Evolutionary conservation across 768 basidiomycete genomes (phyloP), one percentile per base, ranked within the genome.

Genomic region (Hypsizygus marmoreus): DNA sequence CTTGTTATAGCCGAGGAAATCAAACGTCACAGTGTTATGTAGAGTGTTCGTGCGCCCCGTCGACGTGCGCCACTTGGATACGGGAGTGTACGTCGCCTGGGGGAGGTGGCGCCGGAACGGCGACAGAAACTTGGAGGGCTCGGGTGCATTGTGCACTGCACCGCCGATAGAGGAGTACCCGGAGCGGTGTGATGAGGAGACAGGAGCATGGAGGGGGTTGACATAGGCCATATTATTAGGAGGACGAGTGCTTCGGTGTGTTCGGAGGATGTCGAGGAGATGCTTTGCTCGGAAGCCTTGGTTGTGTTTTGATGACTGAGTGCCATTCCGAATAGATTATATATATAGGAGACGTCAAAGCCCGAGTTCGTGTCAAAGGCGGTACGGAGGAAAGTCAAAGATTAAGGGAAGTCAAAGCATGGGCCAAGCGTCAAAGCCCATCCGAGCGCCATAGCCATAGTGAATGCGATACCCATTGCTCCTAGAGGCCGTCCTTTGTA

Each of bases 131-230:
- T 33, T 34, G 55, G 50, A 51, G 48, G 24, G 33, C 4, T 37
- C 24, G 9, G 38, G 31, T 13, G 22, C 10, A 29, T 23, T 44
- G 41, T 56, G 32, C 44, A 63, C 28, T n/a, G 64, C 64, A 2
- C 47, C 55, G 1, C 37, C 48, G 38, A 70, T 51, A 49, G 57
- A 28, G 51, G 56, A 43, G 40, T 64, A 71, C 50, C 34, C 50
- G 34, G 45, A 67, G 32, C 44, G 48, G 26, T 63, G 60, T 31
- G 26, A 57, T 45, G 42, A 51, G 51, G 25, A 58, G 14, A 72
- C 54, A 14, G 70, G 67, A 24, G 67, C 45, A 46, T 76, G 75
- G 25, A 76, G 66, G 40, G 75, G 70, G 28, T 73, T 76, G 22
- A 61, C 35, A 54, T 72, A 72, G 38, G 72, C 53, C 71, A 73